Evolutionary conservation across 179 eudicot genomes (phyloP).

Genomic region (Spergularia azorica): DNA sequence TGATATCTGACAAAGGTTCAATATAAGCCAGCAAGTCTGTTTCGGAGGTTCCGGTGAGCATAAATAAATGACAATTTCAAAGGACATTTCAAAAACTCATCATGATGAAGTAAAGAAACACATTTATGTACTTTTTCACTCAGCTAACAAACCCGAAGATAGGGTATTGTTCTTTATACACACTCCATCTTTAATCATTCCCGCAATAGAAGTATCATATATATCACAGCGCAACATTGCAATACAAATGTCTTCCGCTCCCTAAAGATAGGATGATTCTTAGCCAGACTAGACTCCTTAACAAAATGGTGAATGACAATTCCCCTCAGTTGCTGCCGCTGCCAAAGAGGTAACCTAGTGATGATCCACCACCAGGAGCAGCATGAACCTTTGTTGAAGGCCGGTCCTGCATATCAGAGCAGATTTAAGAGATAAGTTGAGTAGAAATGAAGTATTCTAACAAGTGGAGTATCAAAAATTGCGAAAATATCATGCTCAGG

Average conservation of each 20-base stretch:
- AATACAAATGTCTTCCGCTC: slow-evolving; percentile 1
- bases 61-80: no score
- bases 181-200: background rate
- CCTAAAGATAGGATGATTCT: background rate
- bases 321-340: slow-evolving; percentile 32
- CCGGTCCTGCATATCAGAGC: slow-evolving; percentile 52
- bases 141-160: slow-evolving; percentile 8
- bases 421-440: background rate
- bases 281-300: background rate
- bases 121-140: background rate
- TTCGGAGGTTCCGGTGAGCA: no score
- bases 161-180: slow-evolving; percentile 2
- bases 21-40: no score
- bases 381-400: slow-evolving; percentile 80
- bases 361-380: slow-evolving; percentile 82
- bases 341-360: slow-evolving; percentile 70
- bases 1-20: no score
- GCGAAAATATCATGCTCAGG: no score
- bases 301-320: background rate
- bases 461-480: no score
- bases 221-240: background rate
- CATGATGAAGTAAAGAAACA: background rate
- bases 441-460: no score
- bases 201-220: background rate
- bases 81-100: no score